Evolutionary conservation across 2,329 filamentous ascomycete genomes (phyloP), one percentile per base, ranked within the genome.

Genomic region (Diaporthe sp.): DNA sequence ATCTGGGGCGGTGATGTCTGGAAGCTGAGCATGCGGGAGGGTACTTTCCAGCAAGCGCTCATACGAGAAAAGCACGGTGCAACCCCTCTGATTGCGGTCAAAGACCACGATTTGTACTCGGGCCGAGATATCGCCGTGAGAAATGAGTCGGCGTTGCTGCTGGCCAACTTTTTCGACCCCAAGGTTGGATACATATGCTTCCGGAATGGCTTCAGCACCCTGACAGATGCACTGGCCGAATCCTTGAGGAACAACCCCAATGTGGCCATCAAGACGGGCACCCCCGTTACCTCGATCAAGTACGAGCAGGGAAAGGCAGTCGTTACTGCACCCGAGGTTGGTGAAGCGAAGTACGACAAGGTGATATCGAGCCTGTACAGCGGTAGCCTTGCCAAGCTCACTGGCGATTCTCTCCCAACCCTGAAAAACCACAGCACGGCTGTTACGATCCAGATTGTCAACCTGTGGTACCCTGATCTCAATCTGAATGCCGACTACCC

Each of bases 1-100:
- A 95, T 98, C 75, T 98, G 97, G 83, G 97, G 96, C 31, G 97
- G 97, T 7, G 94, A 98, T 84, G 91, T 98, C 65, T 92, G 94
- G 82, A 89, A 93, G 81, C 87, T 98, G 70, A 98, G 95, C 83
- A 91, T 91, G 65, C 91, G 91, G 79, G 92, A 91, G 70, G 86
- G 94, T 55, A 82, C 93, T 53, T 85, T 92, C 13, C 79, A 84
- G 37, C 74, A 86, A 0, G 87, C 87, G 81, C 78, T 88, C n/a
- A 84, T 88, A 74, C 90, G 92, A 76, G 77, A 80, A 5, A 39
- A 60, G 22, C 8, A 77, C 74, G 72, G 65, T 71, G 31, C 65
- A 55, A 19, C 28, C 44, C 76, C 57, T 46, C 76, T 71, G 6
- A 46, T 57, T 28, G 28, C 67, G 12, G 72, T 75, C 28, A 76